These are phyloP conservation scores for Naganishia friedmannii DNA, from an alignment of 768 basidiomycete species.

Conservation along the genomic window DNA sequence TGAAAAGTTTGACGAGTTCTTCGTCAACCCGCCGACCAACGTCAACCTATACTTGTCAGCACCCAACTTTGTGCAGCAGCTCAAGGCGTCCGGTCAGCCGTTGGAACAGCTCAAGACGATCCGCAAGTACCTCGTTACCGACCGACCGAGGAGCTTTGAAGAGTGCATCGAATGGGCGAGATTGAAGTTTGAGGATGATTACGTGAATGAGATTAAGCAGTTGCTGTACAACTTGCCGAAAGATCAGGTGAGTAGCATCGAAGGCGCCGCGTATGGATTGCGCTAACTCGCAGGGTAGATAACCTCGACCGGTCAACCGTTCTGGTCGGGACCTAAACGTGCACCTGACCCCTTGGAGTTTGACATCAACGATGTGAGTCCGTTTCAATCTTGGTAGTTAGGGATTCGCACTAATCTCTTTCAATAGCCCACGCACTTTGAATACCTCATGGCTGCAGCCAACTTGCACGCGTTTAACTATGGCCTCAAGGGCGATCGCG, in stretches of 20 bases:
- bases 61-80: constrained; percentile 86
- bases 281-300: constrained; percentile 41
- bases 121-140: constrained; percentile 78
- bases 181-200: constrained; percentile 89
- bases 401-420: constrained; percentile 7
- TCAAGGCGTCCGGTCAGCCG: constrained; percentile 89
- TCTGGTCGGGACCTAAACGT: constrained; percentile 98
- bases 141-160: constrained; percentile 91
- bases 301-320: constrained; percentile 87
- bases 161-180: constrained; percentile 98
- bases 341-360: constrained; percentile 88
- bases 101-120: constrained; percentile 86
- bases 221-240: constrained; percentile 90
- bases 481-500: constrained; percentile 83
- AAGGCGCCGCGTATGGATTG: neutral
- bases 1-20: constrained; percentile 84
- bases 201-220: constrained; percentile 88
- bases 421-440: constrained; percentile 74
- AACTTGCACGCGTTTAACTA: constrained; percentile 98
- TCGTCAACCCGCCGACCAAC: constrained; percentile 88
- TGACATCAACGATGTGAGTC: constrained; percentile 76
- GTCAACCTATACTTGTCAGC: constrained; percentile 96
- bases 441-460: constrained; percentile 86
- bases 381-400: neutral
- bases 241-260: constrained; percentile 62